These are phyloP conservation scores for Helotiales sp. DNA, from an alignment of 2,329 filamentous ascomycete genomes.

Conservation along the genomic window DNA sequence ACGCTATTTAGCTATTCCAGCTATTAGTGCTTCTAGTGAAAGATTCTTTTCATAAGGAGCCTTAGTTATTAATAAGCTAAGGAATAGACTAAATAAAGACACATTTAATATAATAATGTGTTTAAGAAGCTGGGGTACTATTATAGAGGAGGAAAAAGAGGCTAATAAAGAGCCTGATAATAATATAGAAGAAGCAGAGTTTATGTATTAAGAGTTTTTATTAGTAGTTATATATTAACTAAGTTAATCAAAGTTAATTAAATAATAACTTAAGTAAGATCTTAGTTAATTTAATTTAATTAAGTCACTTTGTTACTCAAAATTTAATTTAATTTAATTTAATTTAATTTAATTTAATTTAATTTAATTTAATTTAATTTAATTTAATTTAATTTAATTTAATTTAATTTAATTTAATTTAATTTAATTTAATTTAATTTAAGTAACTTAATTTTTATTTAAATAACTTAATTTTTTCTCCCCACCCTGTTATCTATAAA, in stretches of 20 bases:
- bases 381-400: too few species aligned
- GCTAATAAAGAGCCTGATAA: neutral
- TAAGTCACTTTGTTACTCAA: neutral
- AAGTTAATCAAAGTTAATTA: neutral
- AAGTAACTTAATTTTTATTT: neutral
- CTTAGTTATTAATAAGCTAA: neutral
- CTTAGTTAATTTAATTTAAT: neutral
- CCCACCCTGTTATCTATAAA: neutral
- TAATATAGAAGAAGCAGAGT: neutral
- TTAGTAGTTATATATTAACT: neutral
- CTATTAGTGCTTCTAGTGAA: neutral
- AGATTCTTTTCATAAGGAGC: neutral
- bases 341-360: too few species aligned
- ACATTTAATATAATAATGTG: slow-evolving; percentile 1
- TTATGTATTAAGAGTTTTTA: too few species aligned
- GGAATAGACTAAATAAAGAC: neutral
- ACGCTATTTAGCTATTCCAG: neutral
- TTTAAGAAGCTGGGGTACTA: neutral
- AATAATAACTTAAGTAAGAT: neutral
- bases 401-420: too few species aligned
- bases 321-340: neutral
- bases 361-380: too few species aligned
- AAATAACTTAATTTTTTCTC: neutral
- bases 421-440: too few species aligned
- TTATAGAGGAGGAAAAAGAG: neutral